These are phyloP conservation scores for Chlamydomonas sp. DNA, from an alignment of 139 green algal genomes.

Conservation along the genomic window DNA sequence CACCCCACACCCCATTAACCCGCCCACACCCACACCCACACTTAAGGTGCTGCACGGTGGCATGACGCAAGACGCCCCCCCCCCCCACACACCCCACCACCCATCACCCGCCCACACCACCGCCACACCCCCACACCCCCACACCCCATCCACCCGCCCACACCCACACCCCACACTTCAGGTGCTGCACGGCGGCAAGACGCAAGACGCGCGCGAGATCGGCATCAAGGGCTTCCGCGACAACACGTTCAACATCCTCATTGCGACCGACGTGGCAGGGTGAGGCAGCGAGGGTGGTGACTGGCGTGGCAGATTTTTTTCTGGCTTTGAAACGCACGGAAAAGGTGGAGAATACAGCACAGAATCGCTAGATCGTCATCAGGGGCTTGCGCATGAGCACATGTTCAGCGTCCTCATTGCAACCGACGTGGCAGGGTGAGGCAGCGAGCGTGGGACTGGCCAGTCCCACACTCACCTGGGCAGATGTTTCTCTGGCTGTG, in stretches of 20 bases:
- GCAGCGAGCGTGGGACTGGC: no score
- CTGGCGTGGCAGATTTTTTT: slow-evolving; percentile 82
- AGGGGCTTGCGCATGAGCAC: slow-evolving; percentile 84
- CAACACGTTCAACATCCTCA: slow-evolving; percentile 84
- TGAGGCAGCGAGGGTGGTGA: slow-evolving; percentile 98
- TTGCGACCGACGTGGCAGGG: slow-evolving; percentile 96
- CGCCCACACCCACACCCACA: no score
- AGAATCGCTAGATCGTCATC: slow-evolving; percentile 81
- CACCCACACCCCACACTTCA: slow-evolving; percentile 31
- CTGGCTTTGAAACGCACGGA: slow-evolving; percentile 80
- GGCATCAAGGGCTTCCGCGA: slow-evolving; percentile 81
- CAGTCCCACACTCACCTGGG: no score
- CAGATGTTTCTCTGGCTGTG: slow-evolving; percentile 62
- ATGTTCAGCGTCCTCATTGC: slow-evolving; percentile 91
- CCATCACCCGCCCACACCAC: background rate
- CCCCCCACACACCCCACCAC: background rate
- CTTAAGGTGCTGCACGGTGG: no score
- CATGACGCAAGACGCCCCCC: no score
- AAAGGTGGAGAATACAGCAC: slow-evolving; percentile 84
- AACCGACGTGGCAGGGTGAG: slow-evolving; percentile 94
- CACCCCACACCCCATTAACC: no score
- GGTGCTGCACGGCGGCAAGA: slow-evolving; percentile 89
- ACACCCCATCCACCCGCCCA: no score
- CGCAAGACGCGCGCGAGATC: slow-evolving; percentile 85
- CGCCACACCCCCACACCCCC: background rate